phyloP scores from a whole-genome alignment of 164 flowering plant species.

The Cinnamomum micranthum region DNA sequence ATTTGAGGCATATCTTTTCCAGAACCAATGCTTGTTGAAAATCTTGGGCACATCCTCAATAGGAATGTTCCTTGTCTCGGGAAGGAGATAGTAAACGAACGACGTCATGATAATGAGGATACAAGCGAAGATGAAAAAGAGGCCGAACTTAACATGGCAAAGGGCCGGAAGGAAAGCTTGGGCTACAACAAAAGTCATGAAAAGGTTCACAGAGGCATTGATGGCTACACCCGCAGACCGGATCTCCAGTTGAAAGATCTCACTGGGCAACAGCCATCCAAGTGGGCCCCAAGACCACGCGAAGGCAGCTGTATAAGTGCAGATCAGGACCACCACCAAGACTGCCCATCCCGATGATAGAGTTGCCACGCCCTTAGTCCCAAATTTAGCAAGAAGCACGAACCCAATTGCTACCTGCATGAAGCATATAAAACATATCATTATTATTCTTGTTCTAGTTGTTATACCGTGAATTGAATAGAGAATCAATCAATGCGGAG shows the following conservation, averaged over 20 bases:
- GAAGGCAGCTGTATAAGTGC: background rate
- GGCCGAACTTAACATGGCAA: constrained; percentile 1
- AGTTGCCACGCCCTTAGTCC: background rate
- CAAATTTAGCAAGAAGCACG: background rate
- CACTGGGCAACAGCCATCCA: background rate
- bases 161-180: background rate
- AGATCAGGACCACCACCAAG: background rate
- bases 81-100: background rate
- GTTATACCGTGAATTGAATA: no score
- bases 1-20: background rate
- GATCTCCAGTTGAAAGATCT: background rate
- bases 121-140: background rate
- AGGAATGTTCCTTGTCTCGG: background rate
- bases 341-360: background rate
- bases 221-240: background rate
- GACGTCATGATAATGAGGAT: background rate
- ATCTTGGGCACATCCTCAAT: background rate
- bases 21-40: background rate
- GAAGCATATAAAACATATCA: background rate
- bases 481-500: no score
- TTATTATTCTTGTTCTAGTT: no score
- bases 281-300: constrained; percentile 2
- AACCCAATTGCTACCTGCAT: background rate
- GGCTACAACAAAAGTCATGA: background rate
- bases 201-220: background rate